Percentiles rank a stretch among this genome's conserved stretches.
Conservation (phyloP, 2,329 filamentous ascomycete genomes). For the Diaporthe helianthi region DNA sequence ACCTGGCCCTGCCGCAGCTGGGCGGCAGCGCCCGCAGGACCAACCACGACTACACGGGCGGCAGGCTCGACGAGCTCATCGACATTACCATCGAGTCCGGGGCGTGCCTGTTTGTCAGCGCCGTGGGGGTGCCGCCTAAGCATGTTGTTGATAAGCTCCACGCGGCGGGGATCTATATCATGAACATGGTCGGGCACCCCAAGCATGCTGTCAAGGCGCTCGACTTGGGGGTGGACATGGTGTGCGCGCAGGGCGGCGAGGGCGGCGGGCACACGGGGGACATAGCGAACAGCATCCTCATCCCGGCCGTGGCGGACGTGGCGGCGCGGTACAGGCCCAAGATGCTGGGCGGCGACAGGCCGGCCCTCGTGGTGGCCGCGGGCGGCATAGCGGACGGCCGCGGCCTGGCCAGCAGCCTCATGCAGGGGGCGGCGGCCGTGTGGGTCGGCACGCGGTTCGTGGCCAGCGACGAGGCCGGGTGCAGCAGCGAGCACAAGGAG, state of each 20-base stretch:
- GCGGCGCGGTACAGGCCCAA: slow-evolving; percentile 74
- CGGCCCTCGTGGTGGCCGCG: slow-evolving; percentile 84
- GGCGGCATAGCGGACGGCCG: slow-evolving; percentile 87
- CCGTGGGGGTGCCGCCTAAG: slow-evolving; percentile 84
- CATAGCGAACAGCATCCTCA: slow-evolving; percentile 82
- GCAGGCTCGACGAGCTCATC: slow-evolving; percentile 86
- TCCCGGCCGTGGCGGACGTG: slow-evolving; percentile 87
- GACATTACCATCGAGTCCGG: slow-evolving; percentile 85
- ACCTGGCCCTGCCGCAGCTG: slow-evolving; percentile 89
- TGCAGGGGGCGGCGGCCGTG: slow-evolving; percentile 86
- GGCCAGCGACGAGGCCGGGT: slow-evolving; percentile 80
- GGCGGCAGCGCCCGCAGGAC: slow-evolving; percentile 85
- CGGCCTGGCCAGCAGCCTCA: slow-evolving; percentile 79
- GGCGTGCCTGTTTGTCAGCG: slow-evolving; percentile 85
- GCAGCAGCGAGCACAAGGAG: slow-evolving; percentile 82
- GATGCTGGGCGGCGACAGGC: slow-evolving; percentile 69
- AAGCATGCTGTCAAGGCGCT: slow-evolving; percentile 91
- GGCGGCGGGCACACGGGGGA: slow-evolving; percentile 93
- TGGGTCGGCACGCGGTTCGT: slow-evolving; percentile 97
- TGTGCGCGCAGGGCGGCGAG: slow-evolving; percentile 92
- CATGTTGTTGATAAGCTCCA: slow-evolving; percentile 79
- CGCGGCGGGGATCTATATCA: slow-evolving; percentile 79
- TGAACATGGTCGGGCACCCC: slow-evolving; percentile 98
- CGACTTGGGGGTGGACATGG: slow-evolving; percentile 84
- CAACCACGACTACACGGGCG: slow-evolving; percentile 94